Base-by-base conservation (phyloP, 139 green algal genomes). In the Zygnema circumcarinatum region DNA sequence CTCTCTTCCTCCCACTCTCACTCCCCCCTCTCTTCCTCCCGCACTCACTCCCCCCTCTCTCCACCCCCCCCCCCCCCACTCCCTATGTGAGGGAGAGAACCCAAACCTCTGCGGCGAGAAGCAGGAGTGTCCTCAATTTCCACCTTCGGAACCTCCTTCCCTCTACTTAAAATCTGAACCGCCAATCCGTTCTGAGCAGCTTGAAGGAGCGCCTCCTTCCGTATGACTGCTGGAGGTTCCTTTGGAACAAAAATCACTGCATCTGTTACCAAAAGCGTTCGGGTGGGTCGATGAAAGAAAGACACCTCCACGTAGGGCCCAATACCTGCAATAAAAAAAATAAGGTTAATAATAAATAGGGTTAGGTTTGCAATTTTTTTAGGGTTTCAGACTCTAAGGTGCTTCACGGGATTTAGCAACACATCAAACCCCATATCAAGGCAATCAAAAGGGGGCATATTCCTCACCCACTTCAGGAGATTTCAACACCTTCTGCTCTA, bases 251-350 rank as follows among this genome's bases (percentile, higher is more conserved):
- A 76, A 81, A 94, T 87, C 21, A 91, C 88, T 1, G 89, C 87
- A 81, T 94, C 92, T n/a, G 88, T 92, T 31, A 94, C 86, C 2
- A 94, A 69, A 32, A 94, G 67, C 21, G 91, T 92, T 31, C 74
- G 39, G 7, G 91, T 81, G 22, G 72, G 29, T 41, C 89, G 88
- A 86, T 94, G 92, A 78, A 89, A 94, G 73, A 94, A 93, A 20
- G 91, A 86, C 2, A 79, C 53, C 42, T 94, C 92, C n/a, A 84
- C 74, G 67, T 91, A 94, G 25, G 87, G 87, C 22, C 87, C 87
- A 16, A 91, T 90, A 41, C 87, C 87, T 91, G 83, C 2, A 2
- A 36, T 21, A 81, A 62, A 62, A 62, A 62, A 16, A 62, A 62
- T 25, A 62, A 62, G 47, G 16, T n/a, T n/a, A n/a, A n/a, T n/a